These are phyloP conservation scores for Scutellaria baicalensis DNA, from an alignment of 257 asterid genomes.

Conservation along the genomic window DNA sequence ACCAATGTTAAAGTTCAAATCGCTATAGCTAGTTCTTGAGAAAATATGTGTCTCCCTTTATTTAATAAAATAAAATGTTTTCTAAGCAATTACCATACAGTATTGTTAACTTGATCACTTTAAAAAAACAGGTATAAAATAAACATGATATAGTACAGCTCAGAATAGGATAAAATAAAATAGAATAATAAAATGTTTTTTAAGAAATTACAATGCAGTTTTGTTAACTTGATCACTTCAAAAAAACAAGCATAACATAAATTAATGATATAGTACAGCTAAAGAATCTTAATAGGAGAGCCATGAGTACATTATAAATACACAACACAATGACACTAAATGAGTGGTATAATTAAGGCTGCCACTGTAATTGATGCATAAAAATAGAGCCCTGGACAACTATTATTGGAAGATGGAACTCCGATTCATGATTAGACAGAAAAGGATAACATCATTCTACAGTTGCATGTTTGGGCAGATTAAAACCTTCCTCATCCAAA, in stretches of 20 bases:
- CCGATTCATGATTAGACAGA: neutral
- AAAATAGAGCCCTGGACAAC: neutral
- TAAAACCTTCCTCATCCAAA: neutral
- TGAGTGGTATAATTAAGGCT: neutral
- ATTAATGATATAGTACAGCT: neutral
- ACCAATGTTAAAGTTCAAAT: neutral
- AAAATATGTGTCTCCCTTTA: neutral
- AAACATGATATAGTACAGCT: neutral
- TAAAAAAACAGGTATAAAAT: neutral
- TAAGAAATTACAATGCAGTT: neutral
- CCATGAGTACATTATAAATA: neutral
- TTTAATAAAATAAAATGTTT: neutral
- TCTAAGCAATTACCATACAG: neutral
- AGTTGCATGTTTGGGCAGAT: neutral
- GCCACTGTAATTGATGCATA: neutral
- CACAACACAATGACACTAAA: neutral
- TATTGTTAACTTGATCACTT: neutral
- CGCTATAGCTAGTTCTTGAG: neutral
- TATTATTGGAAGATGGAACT: neutral
- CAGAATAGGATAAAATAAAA: neutral
- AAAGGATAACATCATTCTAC: neutral
- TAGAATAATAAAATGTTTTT: too few relatives aligned
- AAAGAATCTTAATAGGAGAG: neutral
- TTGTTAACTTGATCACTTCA: neutral
- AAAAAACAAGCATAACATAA: neutral